Base-by-base conservation (phyloP, 768 basidiomycete genomes). In the Peribolospora kevripleyi region DNA sequence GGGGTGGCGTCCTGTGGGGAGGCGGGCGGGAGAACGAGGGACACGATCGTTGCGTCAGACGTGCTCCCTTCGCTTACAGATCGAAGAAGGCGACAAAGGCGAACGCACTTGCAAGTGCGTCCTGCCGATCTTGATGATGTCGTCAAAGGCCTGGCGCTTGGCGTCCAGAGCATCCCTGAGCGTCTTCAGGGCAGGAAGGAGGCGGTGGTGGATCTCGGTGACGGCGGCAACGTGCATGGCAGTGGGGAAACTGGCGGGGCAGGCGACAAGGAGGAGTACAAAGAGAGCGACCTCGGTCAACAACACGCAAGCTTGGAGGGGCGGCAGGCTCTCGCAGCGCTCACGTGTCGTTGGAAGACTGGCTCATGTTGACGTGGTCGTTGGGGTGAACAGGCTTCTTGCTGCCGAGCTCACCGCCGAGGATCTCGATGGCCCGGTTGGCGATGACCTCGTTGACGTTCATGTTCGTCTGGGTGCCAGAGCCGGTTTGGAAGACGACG, bases 391-490 rank as follows among this genome's bases (percentile, higher is more conserved):
- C 90, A 7, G 93, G 93, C 63, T 74, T 85, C 74, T 97, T 98
- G 49, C 84, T 86, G 42, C 93, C 93, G 55, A 95, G 73, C 70
- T 88, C 75, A 13, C 93, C 93, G 6, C 93, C 93, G 57, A 97
- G 78, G 58, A 93, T 71, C 71, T 98, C 87, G 64, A 97, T 98
- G 42, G 93, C 93, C 57, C 91, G 80, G 68, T 98, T 98, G 37
- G 90, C 91, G 65, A 98, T 90, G 63, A 95, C 90, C 77, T 98
- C 93, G 67, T 98, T 98, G 58, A 78, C 85, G 68, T 85, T 98
- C 93, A 98, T 98, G 73, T 98, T 98, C 65, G 84, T 90, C 69
- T 98, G 93, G 2, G 93, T 98, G 14, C 93, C 93, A 55, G 85
- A 90, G 57, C 93, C 93, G 36, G 93, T 98, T 70, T 98, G 93